Percentiles rank a stretch among this genome's conserved stretches.
phyloP scores from a whole-genome alignment of 78 protist species.

The Cavenderia fasciculata region DNA sequence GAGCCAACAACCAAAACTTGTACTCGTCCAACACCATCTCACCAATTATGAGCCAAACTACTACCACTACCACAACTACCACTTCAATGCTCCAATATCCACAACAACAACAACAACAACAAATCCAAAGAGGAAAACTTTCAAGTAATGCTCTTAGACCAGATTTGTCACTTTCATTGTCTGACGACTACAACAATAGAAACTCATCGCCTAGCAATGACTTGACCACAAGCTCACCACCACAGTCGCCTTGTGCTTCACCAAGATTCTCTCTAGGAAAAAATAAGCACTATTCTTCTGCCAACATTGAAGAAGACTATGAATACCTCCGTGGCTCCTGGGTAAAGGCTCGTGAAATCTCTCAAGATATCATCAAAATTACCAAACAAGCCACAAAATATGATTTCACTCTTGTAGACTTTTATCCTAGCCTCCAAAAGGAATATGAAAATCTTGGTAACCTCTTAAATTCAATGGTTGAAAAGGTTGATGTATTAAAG shows the following conservation, averaged over 20 bases:
- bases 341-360: constrained; percentile 38
- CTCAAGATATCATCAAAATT: constrained; percentile 19
- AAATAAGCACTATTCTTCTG: no score
- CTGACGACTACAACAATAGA: not conserved
- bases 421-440: not conserved
- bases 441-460: constrained; percentile 2
- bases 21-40: no score
- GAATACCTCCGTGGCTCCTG: constrained; percentile 22
- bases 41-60: no score
- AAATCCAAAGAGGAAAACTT: no score
- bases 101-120: not conserved
- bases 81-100: not conserved
- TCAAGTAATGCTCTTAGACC: no score
- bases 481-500: constrained; percentile 10
- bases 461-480: not conserved
- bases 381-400: constrained; percentile 42
- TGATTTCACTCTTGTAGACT: constrained; percentile 42
- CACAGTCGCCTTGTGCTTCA: no score
- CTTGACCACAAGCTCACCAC: not conserved
- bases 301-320: constrained; percentile 5
- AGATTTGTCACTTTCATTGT: no score
- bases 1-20: not conserved
- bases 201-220: not conserved
- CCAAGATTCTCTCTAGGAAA: no score
- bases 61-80: not conserved